Base-by-base conservation (phyloP, 768 basidiomycete species). In the Lactifluus subvellereus region DNA sequence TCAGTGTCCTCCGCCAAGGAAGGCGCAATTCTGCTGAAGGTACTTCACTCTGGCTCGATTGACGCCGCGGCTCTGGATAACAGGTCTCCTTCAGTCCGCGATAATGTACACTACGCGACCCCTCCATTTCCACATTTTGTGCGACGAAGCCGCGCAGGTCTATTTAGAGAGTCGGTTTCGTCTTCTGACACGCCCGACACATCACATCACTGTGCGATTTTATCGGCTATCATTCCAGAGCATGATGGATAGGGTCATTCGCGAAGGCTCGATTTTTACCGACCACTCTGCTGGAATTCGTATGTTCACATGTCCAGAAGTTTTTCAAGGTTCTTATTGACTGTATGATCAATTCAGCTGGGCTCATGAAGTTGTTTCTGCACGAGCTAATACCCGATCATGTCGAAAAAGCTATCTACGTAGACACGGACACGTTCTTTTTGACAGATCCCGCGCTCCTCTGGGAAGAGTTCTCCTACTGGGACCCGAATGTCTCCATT, bases 351-450 rank as follows among this genome's bases (percentile, higher is more conserved):
- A 11, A 43, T 47, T 13, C 54, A 81, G 80, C 78, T 55, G 80
- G 80, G 2, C 75, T 82, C 47, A 79, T 81, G 78, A 82, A 82
- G 67, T 72, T 82, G 20, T 81, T 82, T 70, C 74, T 82, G 49
- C 80, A 82, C 64, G 80, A 82, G 68, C 75, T 82, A 14, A 69
- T 82, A 51, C 80, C 80, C 5, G 62, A 72, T 6, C 69, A 71
- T 33, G 76, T 81, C 52, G 72, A 73, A 60, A 78, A 74, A 68
- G 75, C 75, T n/a, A 80, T 82, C 60, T 82, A 75, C 67, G 69
- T 82, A 57, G 81, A 82, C 70, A 81, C 80, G 8, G 81, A 82
- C 67, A 79, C 81, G 1, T 72, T 82, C 59, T 79, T 82, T 70
- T 75, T 81, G 53, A 70, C 76, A 14, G 79, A 82, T 65, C 78